Conservation (phyloP, 331 rosid genomes). For the Stylosanthes scabra region DNA sequence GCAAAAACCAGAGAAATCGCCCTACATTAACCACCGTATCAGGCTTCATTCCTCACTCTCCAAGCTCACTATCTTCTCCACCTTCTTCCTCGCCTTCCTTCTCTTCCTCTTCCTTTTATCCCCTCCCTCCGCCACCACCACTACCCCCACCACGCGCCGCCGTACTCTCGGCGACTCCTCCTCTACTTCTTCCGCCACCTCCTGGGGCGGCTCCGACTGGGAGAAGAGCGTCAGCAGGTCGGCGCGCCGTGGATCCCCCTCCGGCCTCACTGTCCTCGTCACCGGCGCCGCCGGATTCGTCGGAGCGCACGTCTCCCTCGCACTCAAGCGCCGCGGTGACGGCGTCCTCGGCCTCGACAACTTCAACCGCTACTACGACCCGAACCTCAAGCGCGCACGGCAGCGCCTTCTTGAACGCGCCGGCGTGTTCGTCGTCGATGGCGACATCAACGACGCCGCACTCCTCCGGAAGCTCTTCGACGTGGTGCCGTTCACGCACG, state of each 20-base stretch:
- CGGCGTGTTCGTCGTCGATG: conserved; percentile 83
- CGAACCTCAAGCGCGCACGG: conserved; percentile 69
- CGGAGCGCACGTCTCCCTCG: conserved; percentile 58
- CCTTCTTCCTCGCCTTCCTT: conserved; percentile 63
- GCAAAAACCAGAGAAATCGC: conserved; percentile 70
- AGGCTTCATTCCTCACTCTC: conserved; percentile 62
- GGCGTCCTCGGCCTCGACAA: conserved; percentile 83
- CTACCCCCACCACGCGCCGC: conserved; percentile 44
- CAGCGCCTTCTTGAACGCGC: conserved; percentile 67
- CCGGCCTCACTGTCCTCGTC: conserved; percentile 65
- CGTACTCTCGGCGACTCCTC: conserved; percentile 61
- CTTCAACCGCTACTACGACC: conserved; percentile 80
- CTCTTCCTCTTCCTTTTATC: conserved; percentile 56
- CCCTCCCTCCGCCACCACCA: conserved; percentile 41
- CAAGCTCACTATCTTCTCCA: conserved; percentile 61
- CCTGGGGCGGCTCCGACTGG: conserved; percentile 84
- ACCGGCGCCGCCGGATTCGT: conserved; percentile 83
- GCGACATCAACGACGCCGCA: conserved; percentile 65
- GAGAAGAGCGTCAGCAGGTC: conserved; percentile 69
- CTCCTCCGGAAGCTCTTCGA: conserved; percentile 83
- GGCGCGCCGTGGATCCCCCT: conserved; percentile 41
- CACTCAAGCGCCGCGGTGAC: conserved; percentile 82
- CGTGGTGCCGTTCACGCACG: conserved; percentile 82
- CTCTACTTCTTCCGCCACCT: conserved; percentile 15
- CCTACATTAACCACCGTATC: conserved; percentile 70